Evolutionary conservation across 257 asterid species (phyloP).

Genomic region (Petunia axillaris): DNA sequence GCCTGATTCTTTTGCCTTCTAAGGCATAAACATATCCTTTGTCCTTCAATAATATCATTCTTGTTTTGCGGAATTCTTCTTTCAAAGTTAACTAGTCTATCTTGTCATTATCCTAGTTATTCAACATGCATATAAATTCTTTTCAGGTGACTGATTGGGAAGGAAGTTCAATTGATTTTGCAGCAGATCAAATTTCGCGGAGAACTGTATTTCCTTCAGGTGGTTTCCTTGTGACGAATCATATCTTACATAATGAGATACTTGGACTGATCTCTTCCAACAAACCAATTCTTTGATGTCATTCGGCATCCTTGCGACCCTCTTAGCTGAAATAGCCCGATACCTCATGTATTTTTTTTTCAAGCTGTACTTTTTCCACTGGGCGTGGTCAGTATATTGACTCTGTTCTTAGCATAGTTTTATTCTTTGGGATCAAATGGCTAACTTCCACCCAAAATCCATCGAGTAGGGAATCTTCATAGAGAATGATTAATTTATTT

Average conservation of each 20-base stretch:
- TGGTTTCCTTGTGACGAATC: constrained; percentile 77
- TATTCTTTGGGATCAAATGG: constrained; percentile 9
- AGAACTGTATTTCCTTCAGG: constrained; percentile 69
- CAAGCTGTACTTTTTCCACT: neutral
- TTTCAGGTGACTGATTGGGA: constrained; percentile 89
- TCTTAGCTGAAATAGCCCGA: neutral
- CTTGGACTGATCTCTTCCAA: constrained; percentile 59
- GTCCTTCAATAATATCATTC: neutral
- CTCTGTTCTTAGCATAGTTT: constrained; percentile 4
- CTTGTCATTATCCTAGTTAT: neutral
- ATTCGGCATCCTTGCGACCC: neutral
- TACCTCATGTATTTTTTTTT: neutral
- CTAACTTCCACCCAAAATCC: neutral
- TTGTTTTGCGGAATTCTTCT: neutral
- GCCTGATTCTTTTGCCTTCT: neutral
- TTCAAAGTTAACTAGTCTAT: neutral
- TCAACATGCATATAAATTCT: neutral
- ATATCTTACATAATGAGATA: constrained; percentile 52
- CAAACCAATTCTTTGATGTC: constrained; percentile 29
- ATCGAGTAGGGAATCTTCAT: neutral
- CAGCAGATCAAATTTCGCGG: constrained; percentile 64
- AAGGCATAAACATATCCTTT: neutral
- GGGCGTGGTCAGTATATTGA: neutral
- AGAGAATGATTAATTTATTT: neutral
- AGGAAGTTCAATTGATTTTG: constrained; percentile 66